Conservation (phyloP, 148 eudicot genomes). For the Pouteria glomerata region DNA sequence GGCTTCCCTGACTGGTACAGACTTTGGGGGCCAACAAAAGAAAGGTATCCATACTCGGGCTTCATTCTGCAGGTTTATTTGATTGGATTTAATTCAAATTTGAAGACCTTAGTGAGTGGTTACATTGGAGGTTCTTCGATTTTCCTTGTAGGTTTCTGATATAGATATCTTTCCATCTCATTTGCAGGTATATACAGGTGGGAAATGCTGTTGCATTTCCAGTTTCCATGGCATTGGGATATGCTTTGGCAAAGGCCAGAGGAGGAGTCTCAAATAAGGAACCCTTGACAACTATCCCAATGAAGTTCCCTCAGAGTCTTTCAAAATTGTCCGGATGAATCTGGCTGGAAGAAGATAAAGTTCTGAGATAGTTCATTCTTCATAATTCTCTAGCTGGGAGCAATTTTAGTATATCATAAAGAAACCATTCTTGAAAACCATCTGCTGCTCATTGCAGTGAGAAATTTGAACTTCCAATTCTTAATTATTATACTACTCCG, state of each 20-base stretch:
- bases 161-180: neutral
- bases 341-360: neutral
- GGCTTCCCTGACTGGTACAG: slow-evolving; percentile 46
- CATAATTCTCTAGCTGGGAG: too few species aligned
- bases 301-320: slow-evolving; percentile 28
- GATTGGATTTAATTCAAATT: neutral
- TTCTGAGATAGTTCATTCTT: neutral
- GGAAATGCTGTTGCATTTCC: slow-evolving; percentile 57
- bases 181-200: slow-evolving; percentile 45
- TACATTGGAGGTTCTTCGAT: neutral
- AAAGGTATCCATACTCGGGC: slow-evolving; percentile 18
- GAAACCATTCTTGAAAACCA: neutral
- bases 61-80: neutral
- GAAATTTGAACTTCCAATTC: neutral
- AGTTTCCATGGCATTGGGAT: slow-evolving; percentile 41
- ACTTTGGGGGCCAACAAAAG: slow-evolving; percentile 33
- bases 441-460: neutral
- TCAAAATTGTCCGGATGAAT: neutral
- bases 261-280: slow-evolving; percentile 24
- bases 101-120: neutral
- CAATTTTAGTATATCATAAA: too few species aligned
- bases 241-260: slow-evolving; percentile 26
- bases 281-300: slow-evolving; percentile 22
- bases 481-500: neutral
- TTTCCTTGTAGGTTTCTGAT: neutral